These are phyloP conservation scores for Millerozyma acaciae DNA, from an alignment of 805 yeast genomes.

Conservation along the genomic window DNA sequence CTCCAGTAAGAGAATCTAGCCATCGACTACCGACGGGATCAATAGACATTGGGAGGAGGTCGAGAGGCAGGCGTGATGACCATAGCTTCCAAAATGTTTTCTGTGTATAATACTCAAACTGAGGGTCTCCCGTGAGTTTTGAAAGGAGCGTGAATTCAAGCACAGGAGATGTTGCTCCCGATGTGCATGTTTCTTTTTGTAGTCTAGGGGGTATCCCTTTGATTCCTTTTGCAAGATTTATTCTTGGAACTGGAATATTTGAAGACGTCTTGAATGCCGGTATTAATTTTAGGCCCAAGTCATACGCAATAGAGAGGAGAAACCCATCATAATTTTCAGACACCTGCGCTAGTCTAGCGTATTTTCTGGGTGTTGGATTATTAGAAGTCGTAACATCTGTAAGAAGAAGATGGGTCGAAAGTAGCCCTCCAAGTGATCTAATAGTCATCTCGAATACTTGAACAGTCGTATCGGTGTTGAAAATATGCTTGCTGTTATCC, in stretches of 20 bases:
- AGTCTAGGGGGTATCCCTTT: constrained; percentile 38
- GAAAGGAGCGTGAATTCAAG: constrained; percentile 78
- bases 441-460: constrained; percentile 89
- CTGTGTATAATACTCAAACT: constrained; percentile 61
- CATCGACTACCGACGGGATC: constrained; percentile 55
- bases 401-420: constrained; percentile 65
- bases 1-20: constrained; percentile 63
- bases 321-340: constrained; percentile 59
- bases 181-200: constrained; percentile 70
- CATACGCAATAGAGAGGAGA: constrained; percentile 66
- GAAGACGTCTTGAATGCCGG: constrained; percentile 64
- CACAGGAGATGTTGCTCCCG: constrained; percentile 83
- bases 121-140: constrained; percentile 65
- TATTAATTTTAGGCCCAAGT: constrained; percentile 66
- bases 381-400: constrained; percentile 20
- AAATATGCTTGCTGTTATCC: constrained; percentile 40
- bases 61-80: constrained; percentile 57
- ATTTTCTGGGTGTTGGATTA: constrained; percentile 17
- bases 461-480: constrained; percentile 63
- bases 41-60: constrained; percentile 75
- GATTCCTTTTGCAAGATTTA: constrained; percentile 59
- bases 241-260: constrained; percentile 75
- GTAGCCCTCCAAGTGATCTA: constrained; percentile 74
- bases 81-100: constrained; percentile 67
- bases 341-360: constrained; percentile 27